A percentile compares a stretch with the other conserved stretches of the same genome.
Conservation (phyloP, 2,329 filamentous ascomycete species). For the Pyrenochaeta sp. region DNA sequence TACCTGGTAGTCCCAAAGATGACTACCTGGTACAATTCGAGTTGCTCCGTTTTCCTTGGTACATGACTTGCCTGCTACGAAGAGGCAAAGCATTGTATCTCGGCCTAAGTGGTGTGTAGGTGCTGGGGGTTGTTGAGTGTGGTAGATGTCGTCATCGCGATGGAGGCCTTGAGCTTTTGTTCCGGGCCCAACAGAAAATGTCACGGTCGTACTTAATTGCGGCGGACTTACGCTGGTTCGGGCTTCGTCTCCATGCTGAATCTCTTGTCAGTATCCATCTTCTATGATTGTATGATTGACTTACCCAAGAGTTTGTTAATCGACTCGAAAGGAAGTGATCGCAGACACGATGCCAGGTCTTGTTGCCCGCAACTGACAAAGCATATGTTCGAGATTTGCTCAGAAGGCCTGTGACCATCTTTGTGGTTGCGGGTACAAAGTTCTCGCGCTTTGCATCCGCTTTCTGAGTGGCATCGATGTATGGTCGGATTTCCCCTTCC, state of each 20-base stretch:
- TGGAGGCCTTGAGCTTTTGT: slow-evolving; percentile 37
- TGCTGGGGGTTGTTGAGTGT: slow-evolving; percentile 24
- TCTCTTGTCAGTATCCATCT: neutral
- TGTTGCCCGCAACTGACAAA: slow-evolving; percentile 15
- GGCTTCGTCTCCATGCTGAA: slow-evolving; percentile 14
- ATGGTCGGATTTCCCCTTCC: slow-evolving; percentile 16
- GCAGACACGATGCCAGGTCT: slow-evolving; percentile 17
- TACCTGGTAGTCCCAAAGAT: slow-evolving; percentile 42
- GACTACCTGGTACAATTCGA: slow-evolving; percentile 48
- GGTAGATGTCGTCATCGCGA: slow-evolving; percentile 41
- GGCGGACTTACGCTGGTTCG: slow-evolving; percentile 16
- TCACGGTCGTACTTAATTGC: slow-evolving; percentile 36
- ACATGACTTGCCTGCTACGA: slow-evolving; percentile 44
- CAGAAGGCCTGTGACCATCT: slow-evolving; percentile 18
- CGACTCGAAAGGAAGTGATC: slow-evolving; percentile 17
- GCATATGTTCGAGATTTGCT: slow-evolving; percentile 22
- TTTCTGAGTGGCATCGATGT: slow-evolving; percentile 12
- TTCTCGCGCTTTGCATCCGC: slow-evolving; percentile 14
- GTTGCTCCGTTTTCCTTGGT: slow-evolving; percentile 49
- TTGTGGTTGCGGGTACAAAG: slow-evolving; percentile 21
- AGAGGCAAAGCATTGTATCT: slow-evolving; percentile 42
- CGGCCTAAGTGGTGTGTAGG: slow-evolving; percentile 22
- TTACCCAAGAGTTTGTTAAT: slow-evolving; percentile 21
- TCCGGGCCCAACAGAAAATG: slow-evolving; percentile 35
- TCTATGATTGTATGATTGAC: neutral